Conservation (phyloP, 2,329 filamentous ascomycete genomes). For the Fusarium siculi region DNA sequence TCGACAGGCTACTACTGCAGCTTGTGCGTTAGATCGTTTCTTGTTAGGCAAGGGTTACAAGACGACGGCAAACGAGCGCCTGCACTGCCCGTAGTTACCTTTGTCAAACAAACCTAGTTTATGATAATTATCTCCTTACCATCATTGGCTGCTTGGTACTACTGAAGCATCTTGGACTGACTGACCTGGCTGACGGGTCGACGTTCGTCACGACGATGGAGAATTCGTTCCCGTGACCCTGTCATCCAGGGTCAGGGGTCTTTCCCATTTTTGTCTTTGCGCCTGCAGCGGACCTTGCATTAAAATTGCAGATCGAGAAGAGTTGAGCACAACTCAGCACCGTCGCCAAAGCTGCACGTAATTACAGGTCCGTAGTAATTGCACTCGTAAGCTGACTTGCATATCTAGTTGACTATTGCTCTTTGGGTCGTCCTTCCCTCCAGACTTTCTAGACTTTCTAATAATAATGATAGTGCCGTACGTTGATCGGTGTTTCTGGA, state of each 20-base stretch:
- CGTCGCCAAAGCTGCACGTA: slow-evolving; percentile 1
- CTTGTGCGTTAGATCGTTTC: slow-evolving; percentile 18
- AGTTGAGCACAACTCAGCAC: slow-evolving; percentile 22
- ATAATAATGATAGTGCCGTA: not conserved
- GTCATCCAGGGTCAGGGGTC: slow-evolving; percentile 23
- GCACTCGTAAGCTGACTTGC: slow-evolving; percentile 6
- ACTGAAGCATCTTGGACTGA: slow-evolving; percentile 17
- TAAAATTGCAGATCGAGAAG: slow-evolving; percentile 21
- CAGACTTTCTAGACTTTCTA: not conserved
- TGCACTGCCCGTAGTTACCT: not conserved
- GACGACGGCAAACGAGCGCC: slow-evolving; percentile 2
- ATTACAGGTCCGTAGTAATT: slow-evolving; percentile 1
- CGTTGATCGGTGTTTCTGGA: not conserved
- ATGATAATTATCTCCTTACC: not conserved
- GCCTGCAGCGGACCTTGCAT: slow-evolving; percentile 30
- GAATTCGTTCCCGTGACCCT: slow-evolving; percentile 13
- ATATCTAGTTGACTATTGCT: not conserved
- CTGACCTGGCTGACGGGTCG: slow-evolving; percentile 1
- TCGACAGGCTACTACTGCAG: slow-evolving; percentile 21
- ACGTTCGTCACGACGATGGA: slow-evolving; percentile 18
- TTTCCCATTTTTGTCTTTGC: slow-evolving; percentile 14
- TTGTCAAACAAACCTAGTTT: slow-evolving; percentile 19
- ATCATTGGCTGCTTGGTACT: slow-evolving; percentile 18
- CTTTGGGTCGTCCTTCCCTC: not conserved
- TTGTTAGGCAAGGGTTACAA: slow-evolving; percentile 12